phyloP scores from a whole-genome alignment of 306 rosid species.

The Amphicarpaea edgeworthii region DNA sequence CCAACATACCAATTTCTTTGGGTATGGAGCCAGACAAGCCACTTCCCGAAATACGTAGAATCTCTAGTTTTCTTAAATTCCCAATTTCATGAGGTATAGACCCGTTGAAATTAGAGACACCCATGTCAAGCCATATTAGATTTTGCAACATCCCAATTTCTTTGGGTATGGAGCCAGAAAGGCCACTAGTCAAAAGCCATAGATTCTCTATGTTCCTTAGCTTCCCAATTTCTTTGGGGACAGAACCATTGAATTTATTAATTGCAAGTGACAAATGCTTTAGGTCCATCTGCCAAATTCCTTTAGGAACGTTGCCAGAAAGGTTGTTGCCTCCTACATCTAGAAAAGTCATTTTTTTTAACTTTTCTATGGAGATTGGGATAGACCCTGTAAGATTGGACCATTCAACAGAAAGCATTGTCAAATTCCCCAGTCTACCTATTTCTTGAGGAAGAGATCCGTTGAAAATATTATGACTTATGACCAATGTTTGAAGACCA shows the following conservation, averaged over 20 bases:
- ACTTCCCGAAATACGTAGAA: too few species aligned
- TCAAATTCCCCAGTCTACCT: slow-evolving; percentile 1
- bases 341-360: neutral
- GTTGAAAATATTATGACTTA: neutral
- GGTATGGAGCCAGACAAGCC: neutral
- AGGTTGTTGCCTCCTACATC: neutral
- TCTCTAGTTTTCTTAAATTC: too few species aligned
- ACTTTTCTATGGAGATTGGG: neutral
- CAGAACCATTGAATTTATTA: slow-evolving; percentile 1
- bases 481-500: neutral
- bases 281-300: slow-evolving; percentile 11
- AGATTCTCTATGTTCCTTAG: neutral
- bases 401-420: fast-evolving
- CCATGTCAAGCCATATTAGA: neutral
- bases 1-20: neutral
- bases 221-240: slow-evolving; percentile 4
- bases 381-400: slow-evolving; percentile 19
- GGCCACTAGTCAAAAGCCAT: neutral
- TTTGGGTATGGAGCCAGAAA: neutral
- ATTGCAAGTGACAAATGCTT: fast-evolving
- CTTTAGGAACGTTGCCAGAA: neutral
- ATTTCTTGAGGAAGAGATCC: slow-evolving; percentile 38
- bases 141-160: neutral
- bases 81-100: too few species aligned
- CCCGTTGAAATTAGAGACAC: neutral